Conservation (phyloP, 257 asterid genomes). For the Plantago elongata region DNA sequence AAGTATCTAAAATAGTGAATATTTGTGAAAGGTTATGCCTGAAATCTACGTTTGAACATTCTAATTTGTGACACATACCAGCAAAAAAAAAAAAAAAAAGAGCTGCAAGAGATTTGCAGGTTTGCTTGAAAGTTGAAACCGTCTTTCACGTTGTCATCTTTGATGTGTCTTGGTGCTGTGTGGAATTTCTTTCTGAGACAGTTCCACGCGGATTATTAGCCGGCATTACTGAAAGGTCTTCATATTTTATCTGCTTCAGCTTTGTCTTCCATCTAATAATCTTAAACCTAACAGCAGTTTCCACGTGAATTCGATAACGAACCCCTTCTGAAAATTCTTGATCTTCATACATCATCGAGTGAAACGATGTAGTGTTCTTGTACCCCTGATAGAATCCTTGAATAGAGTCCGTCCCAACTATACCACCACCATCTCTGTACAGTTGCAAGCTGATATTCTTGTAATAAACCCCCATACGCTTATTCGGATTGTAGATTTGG, state of each 20-base stretch:
- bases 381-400: conserved; percentile 34
- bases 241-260: conserved; percentile 30
- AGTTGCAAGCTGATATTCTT: conserved; percentile 19
- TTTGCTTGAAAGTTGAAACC: conserved; percentile 7
- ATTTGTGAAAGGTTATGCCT: too few relatives aligned
- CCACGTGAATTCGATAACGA: conserved; percentile 27
- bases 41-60: too few relatives aligned
- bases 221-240: conserved; percentile 22
- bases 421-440: conserved; percentile 12
- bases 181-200: conserved; percentile 19
- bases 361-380: conserved; percentile 25
- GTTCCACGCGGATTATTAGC: conserved; percentile 18
- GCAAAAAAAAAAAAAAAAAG: too few relatives aligned
- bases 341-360: conserved; percentile 14
- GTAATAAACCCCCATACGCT: conserved; percentile 36
- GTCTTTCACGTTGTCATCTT: conserved; percentile 18
- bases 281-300: conserved; percentile 35
- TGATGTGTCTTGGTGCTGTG: conserved; percentile 11
- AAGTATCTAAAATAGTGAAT: too few relatives aligned
- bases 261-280: conserved; percentile 47
- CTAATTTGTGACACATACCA: too few relatives aligned
- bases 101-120: background rate
- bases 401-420: conserved; percentile 23
- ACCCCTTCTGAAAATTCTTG: conserved; percentile 17
- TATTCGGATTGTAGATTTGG: conserved; percentile 38